Conservation (phyloP, 495 filamentous ascomycete genomes). For the Xylaria curta region DNA sequence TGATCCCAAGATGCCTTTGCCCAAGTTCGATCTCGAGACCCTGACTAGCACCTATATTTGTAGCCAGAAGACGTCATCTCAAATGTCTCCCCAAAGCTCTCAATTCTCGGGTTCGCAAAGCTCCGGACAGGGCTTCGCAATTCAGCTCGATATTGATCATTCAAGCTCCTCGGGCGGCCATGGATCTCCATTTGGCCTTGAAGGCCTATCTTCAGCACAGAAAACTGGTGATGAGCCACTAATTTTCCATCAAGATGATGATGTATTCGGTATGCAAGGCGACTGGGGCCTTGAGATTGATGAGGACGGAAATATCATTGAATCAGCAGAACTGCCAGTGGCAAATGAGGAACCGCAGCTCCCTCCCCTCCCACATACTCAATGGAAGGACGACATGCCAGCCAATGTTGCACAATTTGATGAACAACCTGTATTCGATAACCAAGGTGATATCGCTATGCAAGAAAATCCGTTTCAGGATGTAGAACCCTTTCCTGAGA, state of each 20-base stretch:
- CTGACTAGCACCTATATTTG: constrained; percentile 40
- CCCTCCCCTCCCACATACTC: constrained; percentile 39
- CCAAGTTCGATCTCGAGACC: constrained; percentile 62
- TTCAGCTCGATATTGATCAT: constrained; percentile 31
- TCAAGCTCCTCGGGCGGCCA: constrained; percentile 26
- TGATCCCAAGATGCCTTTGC: constrained; percentile 68
- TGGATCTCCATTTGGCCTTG: constrained; percentile 33
- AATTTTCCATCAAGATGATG: constrained; percentile 36
- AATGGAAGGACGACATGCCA: constrained; percentile 20
- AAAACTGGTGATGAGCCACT: constrained; percentile 34
- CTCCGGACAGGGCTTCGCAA: constrained; percentile 24
- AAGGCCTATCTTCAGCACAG: constrained; percentile 34
- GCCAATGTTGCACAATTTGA: constrained; percentile 22
- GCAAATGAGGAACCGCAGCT: constrained; percentile 45
- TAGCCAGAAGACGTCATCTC: constrained; percentile 56
- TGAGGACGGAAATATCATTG: constrained; percentile 48
- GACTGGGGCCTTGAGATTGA: constrained; percentile 54
- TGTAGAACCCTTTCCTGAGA: constrained; percentile 40
- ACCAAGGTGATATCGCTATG: constrained; percentile 38
- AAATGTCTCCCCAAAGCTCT: constrained; percentile 43
- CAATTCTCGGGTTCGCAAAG: constrained; percentile 26
- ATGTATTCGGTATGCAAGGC: constrained; percentile 32
- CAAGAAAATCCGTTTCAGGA: constrained; percentile 42
- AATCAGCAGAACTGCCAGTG: constrained; percentile 28
- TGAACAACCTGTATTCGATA: constrained; percentile 28